Conservation (phyloP, 2,329 filamentous ascomycete genomes). For the Phaeosphaeria sp. region DNA sequence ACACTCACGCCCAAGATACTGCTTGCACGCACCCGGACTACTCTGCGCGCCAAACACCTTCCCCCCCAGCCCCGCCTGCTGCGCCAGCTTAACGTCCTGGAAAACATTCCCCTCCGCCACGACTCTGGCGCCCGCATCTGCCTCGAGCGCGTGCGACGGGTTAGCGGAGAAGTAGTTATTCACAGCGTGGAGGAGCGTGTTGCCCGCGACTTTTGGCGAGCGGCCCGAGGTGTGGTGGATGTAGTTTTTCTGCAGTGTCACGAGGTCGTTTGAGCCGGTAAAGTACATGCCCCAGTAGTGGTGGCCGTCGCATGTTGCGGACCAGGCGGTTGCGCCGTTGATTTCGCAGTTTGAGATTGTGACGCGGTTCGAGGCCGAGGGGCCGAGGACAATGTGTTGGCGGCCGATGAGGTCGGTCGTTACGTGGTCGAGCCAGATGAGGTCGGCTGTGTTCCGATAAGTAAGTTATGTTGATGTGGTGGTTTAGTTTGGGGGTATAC, state of each 20-base stretch:
- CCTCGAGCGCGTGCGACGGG: slow-evolving; percentile 65
- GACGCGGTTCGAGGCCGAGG: slow-evolving; percentile 59
- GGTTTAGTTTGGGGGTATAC: too few relatives aligned
- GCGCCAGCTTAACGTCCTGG: slow-evolving; percentile 57
- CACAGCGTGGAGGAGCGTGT: slow-evolving; percentile 65
- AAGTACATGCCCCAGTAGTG: slow-evolving; percentile 68
- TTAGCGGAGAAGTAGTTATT: slow-evolving; percentile 68
- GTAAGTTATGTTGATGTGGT: slow-evolving; percentile 15
- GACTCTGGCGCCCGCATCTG: slow-evolving; percentile 47
- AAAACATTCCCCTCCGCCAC: slow-evolving; percentile 66
- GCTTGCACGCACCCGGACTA: slow-evolving; percentile 48
- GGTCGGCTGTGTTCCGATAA: slow-evolving; percentile 14
- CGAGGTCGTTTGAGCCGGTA: slow-evolving; percentile 61
- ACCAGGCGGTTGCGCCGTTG: slow-evolving; percentile 61
- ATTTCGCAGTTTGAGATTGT: slow-evolving; percentile 68
- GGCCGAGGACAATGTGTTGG: slow-evolving; percentile 67
- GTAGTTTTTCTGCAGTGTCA: slow-evolving; percentile 68
- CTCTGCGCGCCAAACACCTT: slow-evolving; percentile 48
- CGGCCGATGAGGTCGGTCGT: slow-evolving; percentile 64
- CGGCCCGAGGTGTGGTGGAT: slow-evolving; percentile 65
- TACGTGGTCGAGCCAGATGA: slow-evolving; percentile 36
- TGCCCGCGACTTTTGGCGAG: slow-evolving; percentile 61
- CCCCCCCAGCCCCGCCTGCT: slow-evolving; percentile 51
- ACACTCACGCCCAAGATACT: slow-evolving; percentile 58
- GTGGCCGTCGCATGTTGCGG: slow-evolving; percentile 63